Evolutionary conservation across 164 flowering plant species (phyloP), one percentile per base, ranked within the genome.

Genomic region (Berberis vulgaris): DNA sequence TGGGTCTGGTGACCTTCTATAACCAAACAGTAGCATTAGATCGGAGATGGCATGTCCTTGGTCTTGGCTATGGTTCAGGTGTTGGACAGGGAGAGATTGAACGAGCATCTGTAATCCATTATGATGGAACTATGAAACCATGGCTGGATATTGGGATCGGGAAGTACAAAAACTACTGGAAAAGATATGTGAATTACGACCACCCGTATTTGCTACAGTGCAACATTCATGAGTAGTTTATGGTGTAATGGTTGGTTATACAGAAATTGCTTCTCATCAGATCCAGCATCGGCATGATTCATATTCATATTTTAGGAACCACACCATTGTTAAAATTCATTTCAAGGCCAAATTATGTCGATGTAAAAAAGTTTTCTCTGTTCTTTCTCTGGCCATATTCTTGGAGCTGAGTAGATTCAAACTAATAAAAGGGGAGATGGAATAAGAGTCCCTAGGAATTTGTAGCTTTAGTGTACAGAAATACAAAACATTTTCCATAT

Each of bases 71-170:
- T 53, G 81, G 89, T 13, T 72, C 91, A 7, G 76, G 72, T 38
- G 56, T 83, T 10, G 67, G 49, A 13, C 71, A 43, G 39, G 73
- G 57, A 3, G 81, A 83, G 44, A 76, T 95, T 50, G 87, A 82
- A 55, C 71, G 73, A 53, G 94, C 94, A 7, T 88, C 94, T 6
- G 99, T 89, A 7, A 73, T 95, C 40, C 99, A 95, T 68, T 95
- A 79, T 46, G 84, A 91, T 60, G 99, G 99, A 54, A 65, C 77
- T 54, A 75, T 77, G 89, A 95, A 95, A 70, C 97, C 99, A 4
- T 95, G 99, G 99, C 73, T 95, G 45, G 99, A 91, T 58, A 83
- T 86, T 41, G 96, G 88, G 38, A 65, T 87, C 12, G 74, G 59
- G 11, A 81, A 73, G 72, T 84, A 86, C 79, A 95, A 79, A 57